phyloP scores from a whole-genome alignment of 768 basidiomycete genomes.

The Lentinula edodes region DNA sequence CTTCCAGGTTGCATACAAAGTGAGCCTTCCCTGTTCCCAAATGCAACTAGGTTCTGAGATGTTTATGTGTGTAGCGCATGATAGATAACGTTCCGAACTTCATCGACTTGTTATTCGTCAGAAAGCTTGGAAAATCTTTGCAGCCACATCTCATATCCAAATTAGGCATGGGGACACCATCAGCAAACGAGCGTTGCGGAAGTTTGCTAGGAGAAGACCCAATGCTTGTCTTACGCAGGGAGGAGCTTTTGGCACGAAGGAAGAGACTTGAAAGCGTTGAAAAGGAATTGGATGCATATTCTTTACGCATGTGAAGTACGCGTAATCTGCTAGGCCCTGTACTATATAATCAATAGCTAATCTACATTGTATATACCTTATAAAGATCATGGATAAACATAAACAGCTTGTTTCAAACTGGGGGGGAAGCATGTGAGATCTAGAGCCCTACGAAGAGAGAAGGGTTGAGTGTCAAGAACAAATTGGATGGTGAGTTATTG shows the following conservation, averaged over 20 bases:
- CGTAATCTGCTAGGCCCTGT: background rate
- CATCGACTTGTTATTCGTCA: conserved; percentile 27
- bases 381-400: no score
- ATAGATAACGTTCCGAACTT: conserved; percentile 36
- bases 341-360: no score
- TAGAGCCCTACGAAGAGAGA: no score
- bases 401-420: no score
- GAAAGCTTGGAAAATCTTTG: conserved; percentile 21
- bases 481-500: no score
- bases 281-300: conserved; percentile 21
- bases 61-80: conserved; percentile 27
- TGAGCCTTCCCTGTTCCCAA: conserved; percentile 5
- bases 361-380: no score
- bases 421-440: no score
- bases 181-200: conserved; percentile 29
- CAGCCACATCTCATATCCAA: conserved; percentile 28
- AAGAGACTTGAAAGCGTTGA: conserved; percentile 33
- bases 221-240: conserved; percentile 24
- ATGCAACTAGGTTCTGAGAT: background rate
- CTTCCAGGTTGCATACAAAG: conserved; percentile 43
- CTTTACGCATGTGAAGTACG: background rate
- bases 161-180: conserved; percentile 28
- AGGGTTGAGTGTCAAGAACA: no score
- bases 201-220: conserved; percentile 44
- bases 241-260: conserved; percentile 25